phyloP scores from a whole-genome alignment of 2,329 filamentous ascomycete genomes.

The Neopestalotiopsis clavispora region DNA sequence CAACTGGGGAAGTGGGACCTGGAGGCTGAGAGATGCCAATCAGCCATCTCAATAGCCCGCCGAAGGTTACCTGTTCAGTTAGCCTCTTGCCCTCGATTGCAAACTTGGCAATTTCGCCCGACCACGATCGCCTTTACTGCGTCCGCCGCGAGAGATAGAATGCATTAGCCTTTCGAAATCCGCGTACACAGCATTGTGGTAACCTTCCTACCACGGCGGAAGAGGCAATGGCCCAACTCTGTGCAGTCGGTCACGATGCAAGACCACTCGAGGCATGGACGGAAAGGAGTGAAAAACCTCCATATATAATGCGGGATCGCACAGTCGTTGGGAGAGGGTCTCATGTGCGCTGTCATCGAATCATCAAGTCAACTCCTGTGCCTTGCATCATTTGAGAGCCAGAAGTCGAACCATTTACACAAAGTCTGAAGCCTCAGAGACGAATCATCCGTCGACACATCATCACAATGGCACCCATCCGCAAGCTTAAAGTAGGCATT shows the following conservation, averaged over 20 bases:
- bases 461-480: constrained; percentile 7
- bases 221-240: background rate
- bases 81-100: background rate
- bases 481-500: constrained; percentile 7
- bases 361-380: background rate
- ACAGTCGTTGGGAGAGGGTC: background rate
- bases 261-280: background rate
- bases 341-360: background rate
- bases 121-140: background rate
- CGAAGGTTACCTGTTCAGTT: background rate
- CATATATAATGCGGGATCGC: background rate
- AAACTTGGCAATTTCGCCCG: background rate
- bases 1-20: constrained; percentile 4
- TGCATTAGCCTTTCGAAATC: background rate
- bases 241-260: background rate
- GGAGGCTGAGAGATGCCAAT: background rate
- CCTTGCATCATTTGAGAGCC: background rate
- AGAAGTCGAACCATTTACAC: background rate
- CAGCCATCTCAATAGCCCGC: background rate
- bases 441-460: background rate
- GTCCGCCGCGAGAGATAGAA: background rate
- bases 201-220: background rate
- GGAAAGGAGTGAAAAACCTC: background rate
- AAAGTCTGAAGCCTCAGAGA: background rate
- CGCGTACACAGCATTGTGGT: background rate